Conservation (phyloP, 2,329 filamentous ascomycete genomes). For the Aspergillus phoenicis region DNA sequence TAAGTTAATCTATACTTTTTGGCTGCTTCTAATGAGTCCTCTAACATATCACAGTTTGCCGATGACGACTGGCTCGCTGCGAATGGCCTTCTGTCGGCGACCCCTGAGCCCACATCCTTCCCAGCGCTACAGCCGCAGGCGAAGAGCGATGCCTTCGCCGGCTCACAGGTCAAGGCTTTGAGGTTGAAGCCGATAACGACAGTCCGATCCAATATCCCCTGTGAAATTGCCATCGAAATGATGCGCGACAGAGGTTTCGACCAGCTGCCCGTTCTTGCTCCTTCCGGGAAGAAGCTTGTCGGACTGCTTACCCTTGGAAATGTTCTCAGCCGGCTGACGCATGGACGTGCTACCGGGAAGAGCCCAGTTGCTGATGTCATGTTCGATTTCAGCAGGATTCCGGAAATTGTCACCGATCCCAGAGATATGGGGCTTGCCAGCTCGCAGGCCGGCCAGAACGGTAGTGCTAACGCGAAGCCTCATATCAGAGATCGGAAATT, state of each 20-base stretch:
- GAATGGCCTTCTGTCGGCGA: slow-evolving; percentile 80
- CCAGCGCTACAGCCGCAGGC: slow-evolving; percentile 38
- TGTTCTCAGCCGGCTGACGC: slow-evolving; percentile 84
- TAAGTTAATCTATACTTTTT: slow-evolving; percentile 25
- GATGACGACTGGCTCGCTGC: slow-evolving; percentile 99
- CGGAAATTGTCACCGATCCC: slow-evolving; percentile 89
- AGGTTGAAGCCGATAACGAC: slow-evolving; percentile 93
- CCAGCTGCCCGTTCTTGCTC: slow-evolving; percentile 84
- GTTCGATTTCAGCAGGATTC: slow-evolving; percentile 89
- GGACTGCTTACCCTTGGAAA: slow-evolving; percentile 95
- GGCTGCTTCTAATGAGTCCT: neutral
- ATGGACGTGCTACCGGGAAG: slow-evolving; percentile 73
- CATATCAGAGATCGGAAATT: slow-evolving; percentile 67
- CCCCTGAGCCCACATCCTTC: slow-evolving; percentile 46
- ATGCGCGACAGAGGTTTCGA: slow-evolving; percentile 99
- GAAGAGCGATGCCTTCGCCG: slow-evolving; percentile 69
- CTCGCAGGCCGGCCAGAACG: slow-evolving; percentile 18
- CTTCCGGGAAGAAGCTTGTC: slow-evolving; percentile 72
- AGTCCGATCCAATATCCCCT: slow-evolving; percentile 69
- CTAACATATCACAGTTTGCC: slow-evolving; percentile 64
- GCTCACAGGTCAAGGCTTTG: slow-evolving; percentile 78
- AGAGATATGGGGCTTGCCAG: slow-evolving; percentile 58
- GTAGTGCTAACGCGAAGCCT: slow-evolving; percentile 35
- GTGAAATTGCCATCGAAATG: slow-evolving; percentile 88
- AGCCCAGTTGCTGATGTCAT: slow-evolving; percentile 84